Evolutionary conservation across 1,284 basidiomycete species (phyloP).

Genomic region (Ustilago cynodontis): DNA sequence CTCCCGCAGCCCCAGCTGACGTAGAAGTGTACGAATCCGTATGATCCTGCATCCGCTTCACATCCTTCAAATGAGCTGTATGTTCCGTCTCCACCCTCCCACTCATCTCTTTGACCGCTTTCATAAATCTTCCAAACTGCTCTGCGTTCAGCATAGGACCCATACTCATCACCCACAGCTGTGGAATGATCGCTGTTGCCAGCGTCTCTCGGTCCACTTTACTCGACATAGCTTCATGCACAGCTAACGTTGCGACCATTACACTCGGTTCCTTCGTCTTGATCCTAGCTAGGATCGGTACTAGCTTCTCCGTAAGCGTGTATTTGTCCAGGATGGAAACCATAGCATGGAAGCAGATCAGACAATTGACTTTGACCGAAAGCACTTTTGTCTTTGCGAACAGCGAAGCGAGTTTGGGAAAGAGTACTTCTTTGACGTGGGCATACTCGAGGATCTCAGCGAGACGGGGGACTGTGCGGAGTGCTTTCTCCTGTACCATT

Average conservation of each 20-base stretch:
- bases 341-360: slow-evolving; percentile 90
- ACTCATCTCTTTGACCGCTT: slow-evolving; percentile 73
- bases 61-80: slow-evolving; percentile 62
- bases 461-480: slow-evolving; percentile 85
- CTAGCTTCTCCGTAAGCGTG: slow-evolving; percentile 92
- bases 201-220: slow-evolving; percentile 96
- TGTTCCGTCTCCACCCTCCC: slow-evolving; percentile 88
- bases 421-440: slow-evolving; percentile 67
- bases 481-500: slow-evolving; percentile 87
- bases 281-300: slow-evolving; percentile 91
- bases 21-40: slow-evolving; percentile 52
- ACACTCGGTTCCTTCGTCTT: slow-evolving; percentile 80
- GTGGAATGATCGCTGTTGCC: slow-evolving; percentile 75
- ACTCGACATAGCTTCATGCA: slow-evolving; percentile 95
- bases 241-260: slow-evolving; percentile 82
- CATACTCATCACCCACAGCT: slow-evolving; percentile 66
- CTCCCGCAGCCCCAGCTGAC: background rate
- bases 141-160: slow-evolving; percentile 79
- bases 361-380: slow-evolving; percentile 84
- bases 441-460: slow-evolving; percentile 86
- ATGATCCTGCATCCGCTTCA: slow-evolving; percentile 61
- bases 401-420: slow-evolving; percentile 62
- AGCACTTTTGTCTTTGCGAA: slow-evolving; percentile 68
- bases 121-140: slow-evolving; percentile 79
- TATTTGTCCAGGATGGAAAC: slow-evolving; percentile 85